phyloP scores from a whole-genome alignment of 768 basidiomycete genomes.

The Chalciporus sphaerocephalus region DNA sequence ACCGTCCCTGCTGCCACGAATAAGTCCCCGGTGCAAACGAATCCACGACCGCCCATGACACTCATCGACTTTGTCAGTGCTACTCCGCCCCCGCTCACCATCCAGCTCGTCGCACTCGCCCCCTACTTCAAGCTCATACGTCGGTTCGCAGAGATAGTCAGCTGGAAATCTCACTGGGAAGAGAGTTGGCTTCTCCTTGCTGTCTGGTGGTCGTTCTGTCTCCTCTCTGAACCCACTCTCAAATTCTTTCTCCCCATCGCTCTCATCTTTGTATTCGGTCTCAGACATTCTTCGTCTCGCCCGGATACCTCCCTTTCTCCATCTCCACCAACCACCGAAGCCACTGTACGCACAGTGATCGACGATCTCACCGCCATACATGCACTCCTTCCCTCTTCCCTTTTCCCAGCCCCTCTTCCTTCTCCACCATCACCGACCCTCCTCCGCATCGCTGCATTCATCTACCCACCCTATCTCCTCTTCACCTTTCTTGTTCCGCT shows the following conservation, averaged over 20 bases:
- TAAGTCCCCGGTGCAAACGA: neutral
- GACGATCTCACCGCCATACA: constrained; percentile 66
- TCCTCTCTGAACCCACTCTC: constrained; percentile 50
- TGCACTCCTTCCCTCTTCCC: constrained; percentile 45
- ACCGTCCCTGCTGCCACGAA: constrained; percentile 1
- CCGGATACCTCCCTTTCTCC: constrained; percentile 10
- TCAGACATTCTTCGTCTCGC: constrained; percentile 26
- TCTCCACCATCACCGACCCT: constrained; percentile 31
- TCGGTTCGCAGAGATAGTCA: constrained; percentile 43
- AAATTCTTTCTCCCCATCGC: constrained; percentile 56
- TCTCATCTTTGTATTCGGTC: constrained; percentile 37
- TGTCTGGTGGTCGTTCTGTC: constrained; percentile 73
- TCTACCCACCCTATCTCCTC: constrained; percentile 64
- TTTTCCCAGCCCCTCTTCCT: constrained; percentile 22
- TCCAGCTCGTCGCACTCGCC: constrained; percentile 57
- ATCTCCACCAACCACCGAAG: constrained; percentile 47
- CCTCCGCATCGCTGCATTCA: constrained; percentile 51
- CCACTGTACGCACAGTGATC: constrained; percentile 49
- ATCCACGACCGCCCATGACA: constrained; percentile 4
- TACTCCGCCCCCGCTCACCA: constrained; percentile 59
- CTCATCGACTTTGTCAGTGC: constrained; percentile 49
- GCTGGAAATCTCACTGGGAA: constrained; percentile 56
- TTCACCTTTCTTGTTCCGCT: constrained; percentile 60
- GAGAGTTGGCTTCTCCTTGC: constrained; percentile 65
- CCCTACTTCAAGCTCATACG: constrained; percentile 47